Evolutionary conservation across 371 early-diverging fungal genomes (phyloP).

Genomic region (Mortierella sp.): DNA sequence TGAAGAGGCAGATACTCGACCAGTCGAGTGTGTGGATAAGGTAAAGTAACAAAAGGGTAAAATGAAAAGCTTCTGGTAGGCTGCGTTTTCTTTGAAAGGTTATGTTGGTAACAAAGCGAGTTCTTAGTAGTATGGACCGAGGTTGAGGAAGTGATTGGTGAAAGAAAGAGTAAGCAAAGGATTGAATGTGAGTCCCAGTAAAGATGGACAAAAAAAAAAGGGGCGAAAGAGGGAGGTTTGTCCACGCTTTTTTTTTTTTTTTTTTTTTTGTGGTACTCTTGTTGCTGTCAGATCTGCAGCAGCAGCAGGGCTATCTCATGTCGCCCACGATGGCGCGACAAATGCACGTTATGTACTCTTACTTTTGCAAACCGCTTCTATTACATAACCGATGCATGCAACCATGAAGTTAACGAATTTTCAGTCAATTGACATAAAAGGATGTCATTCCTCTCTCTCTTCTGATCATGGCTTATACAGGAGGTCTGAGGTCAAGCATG

Average conservation of each 20-base stretch:
- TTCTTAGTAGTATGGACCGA: too few relatives aligned
- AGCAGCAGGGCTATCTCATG: too few relatives aligned
- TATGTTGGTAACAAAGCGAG: too few relatives aligned
- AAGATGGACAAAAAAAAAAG: conserved; percentile 5
- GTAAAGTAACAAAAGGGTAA: neutral
- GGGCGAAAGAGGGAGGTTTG: neutral
- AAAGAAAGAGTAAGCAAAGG: neutral
- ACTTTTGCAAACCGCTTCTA: too few relatives aligned
- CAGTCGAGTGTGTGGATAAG: too few relatives aligned
- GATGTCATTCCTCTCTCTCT: neutral
- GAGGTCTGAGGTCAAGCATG: neutral
- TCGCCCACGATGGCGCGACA: too few relatives aligned
- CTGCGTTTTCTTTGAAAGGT: neutral
- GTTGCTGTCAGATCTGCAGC: neutral
- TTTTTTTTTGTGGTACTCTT: conserved; percentile 6
- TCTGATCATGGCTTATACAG: neutral
- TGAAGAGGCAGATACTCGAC: too few relatives aligned
- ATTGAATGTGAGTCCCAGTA: neutral
- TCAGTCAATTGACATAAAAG: conserved; percentile 17
- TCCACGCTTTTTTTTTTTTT: conserved; percentile 10
- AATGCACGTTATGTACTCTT: too few relatives aligned
- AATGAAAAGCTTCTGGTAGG: neutral
- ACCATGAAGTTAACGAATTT: too few relatives aligned
- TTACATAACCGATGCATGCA: too few relatives aligned
- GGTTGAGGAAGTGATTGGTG: neutral